Evolutionary conservation across 768 basidiomycete genomes (phyloP).

Genomic region (Trametes coccinea): DNA sequence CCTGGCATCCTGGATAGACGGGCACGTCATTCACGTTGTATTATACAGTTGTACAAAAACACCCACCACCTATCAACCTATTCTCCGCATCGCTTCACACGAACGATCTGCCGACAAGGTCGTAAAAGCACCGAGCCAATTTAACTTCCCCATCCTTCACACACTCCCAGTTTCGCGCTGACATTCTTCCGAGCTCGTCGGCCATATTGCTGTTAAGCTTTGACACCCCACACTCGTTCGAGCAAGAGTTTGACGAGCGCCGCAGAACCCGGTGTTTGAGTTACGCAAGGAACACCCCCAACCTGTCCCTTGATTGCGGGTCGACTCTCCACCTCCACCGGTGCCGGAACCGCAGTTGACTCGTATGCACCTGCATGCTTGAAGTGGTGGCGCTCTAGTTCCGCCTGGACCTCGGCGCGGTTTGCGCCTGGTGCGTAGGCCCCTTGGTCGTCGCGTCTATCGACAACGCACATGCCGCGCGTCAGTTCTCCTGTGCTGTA

Average conservation of each 20-base stretch:
- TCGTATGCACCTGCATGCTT: constrained; percentile 41
- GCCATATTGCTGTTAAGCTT: constrained; percentile 3
- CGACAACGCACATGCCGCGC: constrained; percentile 85
- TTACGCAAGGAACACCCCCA: constrained; percentile 41
- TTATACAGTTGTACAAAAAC: constrained; percentile 9
- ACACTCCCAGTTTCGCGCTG: neutral
- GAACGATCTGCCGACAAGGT: neutral
- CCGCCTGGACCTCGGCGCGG: constrained; percentile 60
- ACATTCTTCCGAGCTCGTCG: constrained; percentile 13
- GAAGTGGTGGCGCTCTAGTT: constrained; percentile 42
- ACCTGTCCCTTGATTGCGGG: neutral
- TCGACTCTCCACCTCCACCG: constrained; percentile 46
- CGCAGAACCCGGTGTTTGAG: constrained; percentile 64
- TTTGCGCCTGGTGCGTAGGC: constrained; percentile 67
- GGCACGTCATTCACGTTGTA: constrained; percentile 15
- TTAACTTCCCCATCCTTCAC: constrained; percentile 1
- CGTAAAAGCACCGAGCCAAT: constrained; percentile 1
- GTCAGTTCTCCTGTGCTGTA: constrained; percentile 74
- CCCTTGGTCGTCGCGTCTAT: constrained; percentile 66
- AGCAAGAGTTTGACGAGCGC: constrained; percentile 49
- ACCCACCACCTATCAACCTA: neutral
- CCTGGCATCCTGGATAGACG: constrained; percentile 10
- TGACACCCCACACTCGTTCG: constrained; percentile 56
- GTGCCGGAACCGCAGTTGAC: constrained; percentile 55
- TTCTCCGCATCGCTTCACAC: neutral